Conservation (phyloP, 176 grass and related monocot species). For the Phyllostachys edulis region DNA sequence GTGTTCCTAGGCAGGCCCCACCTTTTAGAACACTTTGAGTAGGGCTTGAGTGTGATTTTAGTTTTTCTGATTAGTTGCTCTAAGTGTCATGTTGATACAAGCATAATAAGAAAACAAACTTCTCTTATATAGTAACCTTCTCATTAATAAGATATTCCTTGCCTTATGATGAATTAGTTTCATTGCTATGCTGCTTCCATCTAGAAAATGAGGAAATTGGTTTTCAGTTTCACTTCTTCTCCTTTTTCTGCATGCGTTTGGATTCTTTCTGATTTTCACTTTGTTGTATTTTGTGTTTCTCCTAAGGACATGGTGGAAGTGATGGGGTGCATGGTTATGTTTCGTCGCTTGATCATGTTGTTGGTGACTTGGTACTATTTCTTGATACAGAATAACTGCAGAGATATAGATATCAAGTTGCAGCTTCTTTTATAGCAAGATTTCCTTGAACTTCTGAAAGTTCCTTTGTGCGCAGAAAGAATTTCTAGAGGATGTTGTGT, state of each 20-base stretch:
- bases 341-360: constrained; percentile 85
- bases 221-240: background rate
- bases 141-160: background rate
- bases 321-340: constrained; percentile 95
- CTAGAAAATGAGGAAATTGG: background rate
- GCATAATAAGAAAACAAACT: background rate
- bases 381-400: constrained; percentile 20
- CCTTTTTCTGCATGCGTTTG: background rate
- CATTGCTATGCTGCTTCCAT: background rate
- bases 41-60: background rate
- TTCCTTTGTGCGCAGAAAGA: constrained; percentile 57
- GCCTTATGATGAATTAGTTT: background rate
- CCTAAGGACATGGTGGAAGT: constrained; percentile 85
- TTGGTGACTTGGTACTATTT: constrained; percentile 74
- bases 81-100: background rate
- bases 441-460: background rate
- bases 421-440: background rate
- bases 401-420: constrained; percentile 5
- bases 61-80: background rate
- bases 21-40: too few species aligned
- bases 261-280: constrained; percentile 18
- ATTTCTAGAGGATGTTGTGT: constrained; percentile 70
- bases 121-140: background rate
- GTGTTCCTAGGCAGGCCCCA: too few species aligned
- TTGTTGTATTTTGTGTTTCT: constrained; percentile 24